Percentiles rank a stretch among this genome's conserved stretches.
Evolutionary conservation across 768 basidiomycete genomes (phyloP).

Genomic region (Basidioascus undulatus): DNA sequence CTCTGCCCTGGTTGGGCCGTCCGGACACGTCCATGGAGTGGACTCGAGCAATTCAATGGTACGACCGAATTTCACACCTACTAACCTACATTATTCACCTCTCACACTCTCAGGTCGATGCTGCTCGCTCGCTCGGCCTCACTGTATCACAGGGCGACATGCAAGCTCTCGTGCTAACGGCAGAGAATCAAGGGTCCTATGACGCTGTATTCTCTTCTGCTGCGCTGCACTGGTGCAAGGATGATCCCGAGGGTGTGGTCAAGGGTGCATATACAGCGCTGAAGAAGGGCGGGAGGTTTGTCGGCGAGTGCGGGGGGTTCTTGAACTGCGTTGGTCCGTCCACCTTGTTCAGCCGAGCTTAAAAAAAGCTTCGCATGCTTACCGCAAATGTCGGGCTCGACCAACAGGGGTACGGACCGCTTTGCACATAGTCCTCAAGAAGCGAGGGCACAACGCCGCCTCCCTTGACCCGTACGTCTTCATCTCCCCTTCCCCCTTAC

Average conservation of each 20-base stretch:
- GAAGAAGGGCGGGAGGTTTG: slow-evolving; percentile 45
- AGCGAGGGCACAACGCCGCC: slow-evolving; percentile 33
- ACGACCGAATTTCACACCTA: slow-evolving; percentile 6
- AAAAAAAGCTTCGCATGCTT: not conserved
- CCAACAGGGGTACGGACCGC: slow-evolving; percentile 30
- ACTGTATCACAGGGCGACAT: slow-evolving; percentile 23
- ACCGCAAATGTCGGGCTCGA: not conserved
- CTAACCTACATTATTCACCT: no score
- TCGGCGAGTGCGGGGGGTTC: slow-evolving; percentile 54
- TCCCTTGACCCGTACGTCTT: slow-evolving; percentile 63
- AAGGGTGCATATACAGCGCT: slow-evolving; percentile 33
- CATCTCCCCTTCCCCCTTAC: slow-evolving; percentile 23
- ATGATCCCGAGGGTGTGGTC: slow-evolving; percentile 40
- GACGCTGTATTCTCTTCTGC: slow-evolving; percentile 65
- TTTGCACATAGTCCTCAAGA: slow-evolving; percentile 29
- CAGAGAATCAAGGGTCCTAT: slow-evolving; percentile 23
- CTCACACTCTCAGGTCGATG: not conserved
- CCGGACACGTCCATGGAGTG: slow-evolving; percentile 41
- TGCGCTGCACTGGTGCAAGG: slow-evolving; percentile 64
- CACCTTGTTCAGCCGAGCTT: not conserved
- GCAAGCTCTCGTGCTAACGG: slow-evolving; percentile 27
- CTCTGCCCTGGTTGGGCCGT: no score
- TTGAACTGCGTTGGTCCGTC: slow-evolving; percentile 40
- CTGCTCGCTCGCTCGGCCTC: not conserved
- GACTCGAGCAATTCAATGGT: slow-evolving; percentile 58